Conservation (phyloP, 805 yeast species). For the Diddensiella santjacobensis region DNA sequence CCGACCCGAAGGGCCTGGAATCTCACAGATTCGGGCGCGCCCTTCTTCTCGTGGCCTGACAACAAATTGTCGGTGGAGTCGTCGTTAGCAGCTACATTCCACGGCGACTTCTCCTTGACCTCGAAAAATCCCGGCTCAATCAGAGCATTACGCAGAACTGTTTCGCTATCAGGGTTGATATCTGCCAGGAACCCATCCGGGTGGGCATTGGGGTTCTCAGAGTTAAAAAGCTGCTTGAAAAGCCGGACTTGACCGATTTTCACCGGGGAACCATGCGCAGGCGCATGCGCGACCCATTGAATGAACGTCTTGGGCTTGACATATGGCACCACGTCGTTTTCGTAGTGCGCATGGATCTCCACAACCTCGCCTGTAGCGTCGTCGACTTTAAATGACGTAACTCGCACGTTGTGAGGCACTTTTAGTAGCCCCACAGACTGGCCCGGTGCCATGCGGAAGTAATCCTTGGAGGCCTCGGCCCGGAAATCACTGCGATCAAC, state of each 20-base stretch:
- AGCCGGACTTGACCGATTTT: constrained; percentile 72
- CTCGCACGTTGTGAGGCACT: constrained; percentile 80
- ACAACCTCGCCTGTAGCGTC: constrained; percentile 54
- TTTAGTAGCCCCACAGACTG: constrained; percentile 93
- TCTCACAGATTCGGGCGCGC: constrained; percentile 76
- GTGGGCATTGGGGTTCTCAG: constrained; percentile 85
- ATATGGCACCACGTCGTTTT: constrained; percentile 51
- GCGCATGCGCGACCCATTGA: constrained; percentile 88
- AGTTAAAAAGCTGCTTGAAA: constrained; percentile 80
- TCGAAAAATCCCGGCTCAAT: constrained; percentile 76
- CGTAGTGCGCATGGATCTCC: constrained; percentile 75
- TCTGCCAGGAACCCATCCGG: constrained; percentile 88
- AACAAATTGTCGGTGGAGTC: constrained; percentile 65
- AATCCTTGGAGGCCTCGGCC: constrained; percentile 60
- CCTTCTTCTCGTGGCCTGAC: constrained; percentile 55
- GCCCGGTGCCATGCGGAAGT: constrained; percentile 88
- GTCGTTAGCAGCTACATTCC: constrained; percentile 51
- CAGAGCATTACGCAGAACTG: constrained; percentile 57
- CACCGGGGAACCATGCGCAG: constrained; percentile 59
- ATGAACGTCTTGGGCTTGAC: constrained; percentile 92
- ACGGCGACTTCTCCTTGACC: constrained; percentile 67
- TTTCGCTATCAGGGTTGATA: constrained; percentile 75
- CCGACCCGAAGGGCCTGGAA: constrained; percentile 98
- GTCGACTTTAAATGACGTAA: constrained; percentile 62
- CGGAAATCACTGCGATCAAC: constrained; percentile 89